Evolutionary conservation across 306 rosid genomes (phyloP), one percentile per base, ranked within the genome.

Genomic region (Quercus mongolica): DNA sequence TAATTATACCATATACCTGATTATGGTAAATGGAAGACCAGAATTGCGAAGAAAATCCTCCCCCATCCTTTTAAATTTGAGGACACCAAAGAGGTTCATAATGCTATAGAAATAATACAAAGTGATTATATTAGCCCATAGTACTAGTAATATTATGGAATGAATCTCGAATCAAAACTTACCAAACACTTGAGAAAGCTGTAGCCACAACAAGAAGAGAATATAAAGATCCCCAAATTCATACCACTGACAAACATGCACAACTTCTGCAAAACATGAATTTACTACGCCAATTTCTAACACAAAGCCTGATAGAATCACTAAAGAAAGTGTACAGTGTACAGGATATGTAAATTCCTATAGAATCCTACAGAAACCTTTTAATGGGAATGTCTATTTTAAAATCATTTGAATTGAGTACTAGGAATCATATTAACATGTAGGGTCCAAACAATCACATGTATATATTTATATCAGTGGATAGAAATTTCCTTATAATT

Each of bases 1-100:
- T 25, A 8, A 79, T 41, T 62, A 46, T 74, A 75, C 70, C 15
- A 38, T 87, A 69, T 71, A 92, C 99, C 99, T 94, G 86, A 94
- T 88, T 81, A 94, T 92, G 71, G 99, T 92, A 88, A 76, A 94
- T 69, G 99, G 97, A 85, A 94, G 81, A 73, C 99, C 95, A 23
- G 97, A 94, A 76, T 85, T 80, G 56, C 63, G 86, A 76, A 94
- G 97, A 87, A 88, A 88, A 74, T 94, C 99, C 84, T 94, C 99
- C 14, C 94, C 99, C 94, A 87, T 91, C 83, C 89, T 94, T 91
- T 94, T 94, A 76, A 91, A 94, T 84, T 92, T 91, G 78, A 94
- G 93, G 74, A 94, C 99, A 52, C 99, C 97, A 76, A 94, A 94
- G 68, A 94, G 97, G 81, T 94, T 94, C 97, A 92, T 92, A 78